These are phyloP conservation scores for Chara braunii DNA, from an alignment of 139 green algal species.

Conservation along the genomic window DNA sequence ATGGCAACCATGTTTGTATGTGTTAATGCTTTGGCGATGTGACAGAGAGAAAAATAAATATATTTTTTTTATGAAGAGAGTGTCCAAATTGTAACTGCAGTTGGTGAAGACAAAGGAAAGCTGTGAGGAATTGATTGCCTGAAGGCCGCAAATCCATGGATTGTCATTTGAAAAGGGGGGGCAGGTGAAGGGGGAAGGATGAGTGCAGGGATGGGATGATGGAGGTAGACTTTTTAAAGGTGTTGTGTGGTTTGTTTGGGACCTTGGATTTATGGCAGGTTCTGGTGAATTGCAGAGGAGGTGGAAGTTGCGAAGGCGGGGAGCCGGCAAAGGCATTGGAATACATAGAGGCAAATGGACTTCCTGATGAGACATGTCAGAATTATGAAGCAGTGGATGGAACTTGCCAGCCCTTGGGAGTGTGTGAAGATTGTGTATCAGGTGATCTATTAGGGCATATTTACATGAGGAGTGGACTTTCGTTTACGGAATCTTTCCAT, in stretches of 20 bases:
- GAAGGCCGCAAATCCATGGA: neutral
- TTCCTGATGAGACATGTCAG: constrained; percentile 58
- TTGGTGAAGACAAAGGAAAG: neutral
- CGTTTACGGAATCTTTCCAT: no score
- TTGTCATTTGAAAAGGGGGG: neutral
- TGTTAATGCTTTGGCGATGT: no score
- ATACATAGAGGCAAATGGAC: constrained; percentile 40
- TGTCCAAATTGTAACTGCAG: no score
- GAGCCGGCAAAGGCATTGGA: constrained; percentile 42
- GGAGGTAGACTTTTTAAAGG: neutral
- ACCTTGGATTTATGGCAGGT: constrained; percentile 34
- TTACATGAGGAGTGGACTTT: no score
- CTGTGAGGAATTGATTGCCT: neutral
- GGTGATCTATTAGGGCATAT: no score
- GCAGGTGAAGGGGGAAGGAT: neutral
- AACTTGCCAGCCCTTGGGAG: constrained; percentile 39
- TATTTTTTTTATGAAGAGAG: no score
- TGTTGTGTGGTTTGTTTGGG: neutral
- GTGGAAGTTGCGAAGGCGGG: constrained; percentile 42
- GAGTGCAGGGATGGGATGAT: neutral
- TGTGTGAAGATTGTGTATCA: no score
- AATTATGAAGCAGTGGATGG: constrained; percentile 48
- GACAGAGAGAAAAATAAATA: no score
- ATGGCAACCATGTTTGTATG: no score
- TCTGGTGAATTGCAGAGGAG: constrained; percentile 48